phyloP scores from a whole-genome alignment of 2,329 filamentous ascomycete genomes.

The Aspergillus tamarii region DNA sequence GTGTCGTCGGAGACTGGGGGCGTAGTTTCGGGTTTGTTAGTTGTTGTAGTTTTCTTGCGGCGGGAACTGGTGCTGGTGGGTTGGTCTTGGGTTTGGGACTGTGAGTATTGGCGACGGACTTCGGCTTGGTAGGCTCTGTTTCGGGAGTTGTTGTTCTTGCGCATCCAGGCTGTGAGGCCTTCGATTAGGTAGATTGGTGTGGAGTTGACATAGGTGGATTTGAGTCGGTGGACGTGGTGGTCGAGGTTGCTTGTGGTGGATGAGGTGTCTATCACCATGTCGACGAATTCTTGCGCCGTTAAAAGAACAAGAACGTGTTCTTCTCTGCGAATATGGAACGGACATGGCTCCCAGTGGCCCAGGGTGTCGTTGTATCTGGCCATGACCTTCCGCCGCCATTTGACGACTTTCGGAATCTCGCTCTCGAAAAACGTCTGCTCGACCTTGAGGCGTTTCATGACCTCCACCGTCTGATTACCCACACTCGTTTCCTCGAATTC shows the following conservation, averaged over 20 bases:
- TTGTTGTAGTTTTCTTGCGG: conserved; percentile 29
- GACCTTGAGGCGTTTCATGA: conserved; percentile 47
- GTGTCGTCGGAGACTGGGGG: conserved; percentile 67
- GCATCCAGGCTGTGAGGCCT: conserved; percentile 67
- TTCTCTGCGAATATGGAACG: conserved; percentile 55
- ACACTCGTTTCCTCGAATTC: conserved; percentile 54
- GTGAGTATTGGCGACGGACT: conserved; percentile 55
- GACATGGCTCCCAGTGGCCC: conserved; percentile 67
- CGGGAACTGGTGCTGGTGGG: conserved; percentile 18
- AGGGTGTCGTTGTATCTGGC: conserved; percentile 63
- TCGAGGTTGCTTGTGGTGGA: conserved; percentile 57
- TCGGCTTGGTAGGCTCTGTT: conserved; percentile 70
- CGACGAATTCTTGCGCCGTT: conserved; percentile 67
- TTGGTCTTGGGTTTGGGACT: conserved; percentile 39
- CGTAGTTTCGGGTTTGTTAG: conserved; percentile 45
- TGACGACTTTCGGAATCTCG: conserved; percentile 57
- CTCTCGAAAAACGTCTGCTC: conserved; percentile 44
- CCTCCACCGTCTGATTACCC: conserved; percentile 48
- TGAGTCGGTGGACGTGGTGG: conserved; percentile 61
- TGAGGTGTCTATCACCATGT: conserved; percentile 54
- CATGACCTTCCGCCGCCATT: conserved; percentile 71
- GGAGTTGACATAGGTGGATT: conserved; percentile 55
- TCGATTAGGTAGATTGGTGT: conserved; percentile 73
- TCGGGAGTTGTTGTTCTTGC: conserved; percentile 67
- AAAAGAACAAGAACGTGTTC: conserved; percentile 66